Conservation (phyloP, 768 basidiomycete genomes). For the Psilocybe sp. region DNA sequence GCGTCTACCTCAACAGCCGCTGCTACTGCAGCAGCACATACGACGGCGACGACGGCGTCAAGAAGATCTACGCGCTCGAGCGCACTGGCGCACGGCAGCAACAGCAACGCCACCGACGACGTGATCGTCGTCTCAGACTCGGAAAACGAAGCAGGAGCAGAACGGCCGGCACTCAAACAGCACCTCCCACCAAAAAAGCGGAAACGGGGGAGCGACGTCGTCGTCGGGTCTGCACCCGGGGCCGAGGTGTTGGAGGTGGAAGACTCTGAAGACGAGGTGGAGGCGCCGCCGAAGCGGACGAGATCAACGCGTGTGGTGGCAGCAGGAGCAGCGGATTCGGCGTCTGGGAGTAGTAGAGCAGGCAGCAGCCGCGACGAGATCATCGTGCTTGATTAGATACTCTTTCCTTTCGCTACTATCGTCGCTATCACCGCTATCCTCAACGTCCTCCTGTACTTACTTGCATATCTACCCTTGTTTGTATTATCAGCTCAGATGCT, state of each 20-base stretch:
- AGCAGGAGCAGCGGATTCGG: slow-evolving; percentile 12
- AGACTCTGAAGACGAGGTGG: slow-evolving; percentile 34
- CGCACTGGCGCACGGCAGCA: too few species aligned
- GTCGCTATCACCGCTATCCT: too few species aligned
- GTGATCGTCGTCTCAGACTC: slow-evolving; percentile 27
- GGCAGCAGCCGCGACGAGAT: slow-evolving; percentile 39
- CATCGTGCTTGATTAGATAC: slow-evolving; percentile 34
- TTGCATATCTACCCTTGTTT: too few species aligned
- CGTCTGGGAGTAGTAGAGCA: too few species aligned
- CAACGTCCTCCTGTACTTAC: too few species aligned
- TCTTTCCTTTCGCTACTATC: background rate
- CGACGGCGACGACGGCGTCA: slow-evolving; percentile 11
- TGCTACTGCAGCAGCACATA: background rate
- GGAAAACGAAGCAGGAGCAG: slow-evolving; percentile 20
- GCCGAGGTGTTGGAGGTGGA: slow-evolving; percentile 18
- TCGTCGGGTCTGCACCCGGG: background rate
- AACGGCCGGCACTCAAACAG: background rate
- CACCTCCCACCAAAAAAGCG: slow-evolving; percentile 13
- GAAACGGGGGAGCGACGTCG: slow-evolving; percentile 6
- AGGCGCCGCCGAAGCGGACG: slow-evolving; percentile 18
- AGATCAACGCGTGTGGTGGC: too few species aligned
- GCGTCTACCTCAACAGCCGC: background rate
- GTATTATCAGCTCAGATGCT: too few species aligned
- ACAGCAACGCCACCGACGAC: too few species aligned
- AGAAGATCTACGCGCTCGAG: too few species aligned